Conservation (phyloP, 441 rosid species). For the Euphorbia schlechtendalii region DNA sequence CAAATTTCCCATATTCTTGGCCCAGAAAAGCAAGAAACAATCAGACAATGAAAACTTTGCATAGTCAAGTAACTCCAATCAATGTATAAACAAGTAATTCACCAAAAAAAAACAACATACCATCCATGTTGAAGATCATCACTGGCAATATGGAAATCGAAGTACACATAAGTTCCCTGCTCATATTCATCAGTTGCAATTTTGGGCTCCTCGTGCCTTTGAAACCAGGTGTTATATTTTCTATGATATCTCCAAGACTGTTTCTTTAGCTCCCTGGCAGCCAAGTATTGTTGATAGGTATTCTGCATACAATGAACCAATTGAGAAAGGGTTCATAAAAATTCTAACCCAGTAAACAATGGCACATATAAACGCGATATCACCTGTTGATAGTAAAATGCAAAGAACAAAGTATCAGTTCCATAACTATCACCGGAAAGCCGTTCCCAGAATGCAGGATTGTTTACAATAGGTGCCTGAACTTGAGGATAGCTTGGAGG, state of each 20-base stretch:
- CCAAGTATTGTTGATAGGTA: conserved; percentile 88
- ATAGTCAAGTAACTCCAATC: conserved; percentile 4
- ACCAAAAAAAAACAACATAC: conserved; percentile 32
- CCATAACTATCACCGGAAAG: conserved; percentile 52
- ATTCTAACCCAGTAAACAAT: conserved; percentile 2
- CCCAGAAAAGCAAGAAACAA: background rate
- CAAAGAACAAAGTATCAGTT: conserved; percentile 91
- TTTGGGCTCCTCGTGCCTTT: conserved; percentile 93
- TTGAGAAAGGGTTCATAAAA: conserved; percentile 1
- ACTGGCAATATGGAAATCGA: conserved; percentile 82
- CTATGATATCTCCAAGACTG: conserved; percentile 99
- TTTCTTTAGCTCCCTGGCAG: conserved; percentile 97
- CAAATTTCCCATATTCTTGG: background rate
- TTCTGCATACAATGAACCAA: conserved; percentile 46
- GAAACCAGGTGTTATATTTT: conserved; percentile 98
- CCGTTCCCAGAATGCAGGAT: conserved; percentile 91
- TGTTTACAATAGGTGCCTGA: conserved; percentile 84
- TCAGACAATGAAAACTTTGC: background rate
- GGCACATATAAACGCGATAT: conserved; percentile 3
- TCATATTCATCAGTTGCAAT: conserved; percentile 92
- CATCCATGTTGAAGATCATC: conserved; percentile 88
- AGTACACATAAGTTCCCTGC: conserved; percentile 94
- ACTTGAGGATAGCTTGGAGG: conserved; percentile 91
- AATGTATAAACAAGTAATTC: background rate
- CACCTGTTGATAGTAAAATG: conserved; percentile 99